These are phyloP conservation scores for Cucumis cinereus DNA, from an alignment of 306 rosid genomes.

Conservation along the genomic window DNA sequence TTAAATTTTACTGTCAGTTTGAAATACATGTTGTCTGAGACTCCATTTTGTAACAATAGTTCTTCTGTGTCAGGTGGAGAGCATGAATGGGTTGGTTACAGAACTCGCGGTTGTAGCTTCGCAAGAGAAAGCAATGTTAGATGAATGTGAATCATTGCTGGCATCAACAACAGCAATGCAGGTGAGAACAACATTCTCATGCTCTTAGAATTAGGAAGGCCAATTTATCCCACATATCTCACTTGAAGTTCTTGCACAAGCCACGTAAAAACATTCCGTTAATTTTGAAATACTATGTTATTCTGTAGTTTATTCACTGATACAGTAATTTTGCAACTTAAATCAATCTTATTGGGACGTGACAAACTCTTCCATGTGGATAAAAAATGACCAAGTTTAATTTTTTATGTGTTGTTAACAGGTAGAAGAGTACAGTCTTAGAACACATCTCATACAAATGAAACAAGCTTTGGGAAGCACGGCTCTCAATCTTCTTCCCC, in stretches of 20 bases:
- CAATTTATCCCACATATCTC: background rate
- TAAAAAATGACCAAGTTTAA: background rate
- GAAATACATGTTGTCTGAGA: background rate
- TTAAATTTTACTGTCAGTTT: background rate
- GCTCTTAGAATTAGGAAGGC: background rate
- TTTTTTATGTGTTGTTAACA: slow-evolving; percentile 15
- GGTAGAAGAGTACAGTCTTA: slow-evolving; percentile 87
- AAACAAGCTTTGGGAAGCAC: slow-evolving; percentile 44
- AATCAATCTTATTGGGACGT: no score
- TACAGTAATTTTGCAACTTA: no score
- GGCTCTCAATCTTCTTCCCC: slow-evolving; percentile 17
- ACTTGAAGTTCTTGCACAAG: background rate
- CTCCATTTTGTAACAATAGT: background rate
- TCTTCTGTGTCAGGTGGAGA: slow-evolving; percentile 43
- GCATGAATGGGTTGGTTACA: slow-evolving; percentile 55
- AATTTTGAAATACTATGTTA: background rate
- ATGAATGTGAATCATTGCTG: slow-evolving; percentile 66
- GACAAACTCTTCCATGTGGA: background rate
- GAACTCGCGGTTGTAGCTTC: slow-evolving; percentile 71
- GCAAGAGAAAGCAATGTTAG: slow-evolving; percentile 74
- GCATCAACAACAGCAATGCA: slow-evolving; percentile 68
- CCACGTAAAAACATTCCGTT: background rate
- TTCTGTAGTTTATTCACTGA: no score
- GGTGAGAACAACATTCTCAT: slow-evolving; percentile 31
- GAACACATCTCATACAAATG: slow-evolving; percentile 64